Conservation (phyloP, 2,329 filamentous ascomycete species). For the Pseudohalonectria lignicola region DNA sequence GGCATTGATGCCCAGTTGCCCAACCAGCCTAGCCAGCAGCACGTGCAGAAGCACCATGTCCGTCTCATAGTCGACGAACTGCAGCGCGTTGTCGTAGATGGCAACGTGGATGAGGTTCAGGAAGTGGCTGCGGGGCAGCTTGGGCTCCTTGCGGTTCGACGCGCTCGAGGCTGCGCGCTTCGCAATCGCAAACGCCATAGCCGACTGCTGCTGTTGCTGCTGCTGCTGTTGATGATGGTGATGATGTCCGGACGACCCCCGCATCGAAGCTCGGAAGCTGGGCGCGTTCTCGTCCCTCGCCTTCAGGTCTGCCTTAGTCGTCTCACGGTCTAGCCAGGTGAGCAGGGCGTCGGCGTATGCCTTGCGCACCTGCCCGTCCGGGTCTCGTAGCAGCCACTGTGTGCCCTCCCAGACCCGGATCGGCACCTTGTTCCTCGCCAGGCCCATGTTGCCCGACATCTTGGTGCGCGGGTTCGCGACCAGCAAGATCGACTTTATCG, state of each 20-base stretch:
- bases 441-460: conserved; percentile 45
- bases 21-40: conserved; percentile 62
- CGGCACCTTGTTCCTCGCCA: conserved; percentile 65
- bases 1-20: conserved; percentile 73
- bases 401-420: conserved; percentile 92
- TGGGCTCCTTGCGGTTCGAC: conserved; percentile 48
- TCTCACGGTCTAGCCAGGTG: conserved; percentile 79
- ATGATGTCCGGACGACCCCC: not conserved
- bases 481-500: conserved; percentile 71
- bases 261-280: not conserved
- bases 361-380: conserved; percentile 65
- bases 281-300: conserved; percentile 45
- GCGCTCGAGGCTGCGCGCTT: conserved; percentile 60
- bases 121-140: conserved; percentile 55
- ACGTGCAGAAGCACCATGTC: conserved; percentile 71
- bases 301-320: conserved; percentile 52
- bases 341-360: conserved; percentile 77
- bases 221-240: too few relatives aligned
- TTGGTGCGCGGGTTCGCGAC: conserved; percentile 64
- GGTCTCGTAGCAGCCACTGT: conserved; percentile 80
- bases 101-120: conserved; percentile 73
- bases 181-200: conserved; percentile 19
- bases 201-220: not conserved
- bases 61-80: conserved; percentile 58
- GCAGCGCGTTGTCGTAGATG: conserved; percentile 78